Evolutionary conservation across 2,329 filamentous ascomycete genomes (phyloP), one percentile per base, ranked within the genome.

Genomic region (Knufia petricola): DNA sequence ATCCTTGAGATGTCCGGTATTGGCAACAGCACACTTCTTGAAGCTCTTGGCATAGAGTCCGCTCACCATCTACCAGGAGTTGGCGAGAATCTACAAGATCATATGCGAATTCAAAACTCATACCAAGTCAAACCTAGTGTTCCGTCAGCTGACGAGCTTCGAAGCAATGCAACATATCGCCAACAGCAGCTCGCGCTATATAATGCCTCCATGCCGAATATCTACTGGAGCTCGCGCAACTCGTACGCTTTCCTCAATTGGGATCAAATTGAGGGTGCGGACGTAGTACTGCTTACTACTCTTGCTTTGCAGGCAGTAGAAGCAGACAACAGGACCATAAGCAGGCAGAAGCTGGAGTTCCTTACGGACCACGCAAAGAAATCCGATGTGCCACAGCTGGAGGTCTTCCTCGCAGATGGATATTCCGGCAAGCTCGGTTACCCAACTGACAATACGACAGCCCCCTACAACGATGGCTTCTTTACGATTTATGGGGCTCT

Each of bases 1-100:
- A 59, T 77, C 2, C 64, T 77, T 0, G 69, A 75, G 53, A 60
- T 73, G 1, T 75, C 72, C n/a, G 74, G 74, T 1, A 66, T 77
- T 6, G 74, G 74, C 0, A 60, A 64, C 3, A 54, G 57, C 9
- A 55, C 59, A 1, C 53, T 68, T 1, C 56, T 78, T 3, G 44
- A 60, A 0, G 52, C 53, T 3, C 59, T 69, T 12, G 60, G 60
- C 0, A 71, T 78, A n/a, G 52, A 62, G 0, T 54, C 69, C 0
- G 49, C 74, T 0, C 60, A 67, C 1, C 65, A 76, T 42, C 62
- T 73, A 0, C 71, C 74, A 0, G 71, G 69, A 0, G 74, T 77
- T 1, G 75, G 75, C 50, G 66, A 60, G 28, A 63, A 63, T 17
- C 53, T 64, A 2, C 58, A 61, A 42, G 63, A 64, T 15, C 63